Percentiles rank a stretch among this genome's conserved stretches.
Conservation (phyloP, 2,329 filamentous ascomycete genomes). For the Fusarium goolgardi region DNA sequence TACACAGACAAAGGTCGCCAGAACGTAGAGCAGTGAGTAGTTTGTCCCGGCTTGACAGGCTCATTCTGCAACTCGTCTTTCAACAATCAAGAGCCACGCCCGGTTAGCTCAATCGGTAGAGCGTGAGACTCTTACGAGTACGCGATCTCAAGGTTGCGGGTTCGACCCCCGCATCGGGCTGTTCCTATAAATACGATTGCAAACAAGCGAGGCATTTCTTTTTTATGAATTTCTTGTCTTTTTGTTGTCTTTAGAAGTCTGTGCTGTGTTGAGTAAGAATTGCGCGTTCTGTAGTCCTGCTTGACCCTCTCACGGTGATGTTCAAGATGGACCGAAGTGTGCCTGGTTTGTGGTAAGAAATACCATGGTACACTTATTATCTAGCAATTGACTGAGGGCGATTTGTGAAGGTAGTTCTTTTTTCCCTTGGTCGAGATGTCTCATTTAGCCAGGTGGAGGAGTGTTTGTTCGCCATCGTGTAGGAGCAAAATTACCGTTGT, state of each 20-base stretch:
- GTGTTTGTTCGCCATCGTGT: too few relatives aligned
- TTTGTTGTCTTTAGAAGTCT: neutral
- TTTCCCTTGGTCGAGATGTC: too few relatives aligned
- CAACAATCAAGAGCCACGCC: constrained; percentile 21
- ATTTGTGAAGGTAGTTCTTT: too few relatives aligned
- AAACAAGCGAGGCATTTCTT: constrained; percentile 30
- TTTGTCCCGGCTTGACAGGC: neutral
- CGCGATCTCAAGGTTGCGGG: constrained; percentile 63
- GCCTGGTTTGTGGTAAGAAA: neutral
- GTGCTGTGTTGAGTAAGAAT: too few relatives aligned
- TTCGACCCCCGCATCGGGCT: constrained; percentile 61
- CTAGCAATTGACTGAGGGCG: neutral
- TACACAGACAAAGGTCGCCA: too few relatives aligned
- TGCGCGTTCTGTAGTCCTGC: neutral
- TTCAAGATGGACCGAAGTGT: too few relatives aligned
- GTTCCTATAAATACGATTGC: constrained; percentile 48
- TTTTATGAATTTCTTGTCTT: neutral
- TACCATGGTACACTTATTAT: neutral
- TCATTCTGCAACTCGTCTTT: neutral
- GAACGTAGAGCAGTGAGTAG: neutral
- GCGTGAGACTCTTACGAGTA: constrained; percentile 71
- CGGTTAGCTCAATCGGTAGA: constrained; percentile 60
- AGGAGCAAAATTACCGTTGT: rapidly evolving
- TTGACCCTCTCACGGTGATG: neutral
- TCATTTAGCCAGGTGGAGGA: too few relatives aligned